Evolutionary conservation across 441 rosid species (phyloP), one percentile per base, ranked within the genome.

Genomic region (Bocquillonia castaneifolia): DNA sequence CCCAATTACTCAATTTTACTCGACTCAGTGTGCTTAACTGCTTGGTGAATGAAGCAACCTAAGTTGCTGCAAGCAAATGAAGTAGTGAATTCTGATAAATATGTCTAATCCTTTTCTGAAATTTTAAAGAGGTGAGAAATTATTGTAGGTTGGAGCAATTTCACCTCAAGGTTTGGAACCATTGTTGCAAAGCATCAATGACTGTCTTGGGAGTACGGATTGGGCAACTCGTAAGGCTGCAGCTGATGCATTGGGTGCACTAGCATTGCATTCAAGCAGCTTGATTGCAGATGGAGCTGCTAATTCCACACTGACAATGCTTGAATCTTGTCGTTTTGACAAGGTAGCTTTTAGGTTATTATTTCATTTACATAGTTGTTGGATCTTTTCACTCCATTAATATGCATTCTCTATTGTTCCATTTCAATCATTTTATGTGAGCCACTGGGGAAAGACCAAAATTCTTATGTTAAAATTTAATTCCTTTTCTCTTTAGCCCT

Each of bases 161-260:
- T 86, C 91, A 68, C 98, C 90, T 20, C 96, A 83, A 72, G 89
- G 90, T 75, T 74, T 92, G 74, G 96, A 88, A 25, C 72, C 87
- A 39, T 81, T 95, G 82, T 79, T 95, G 77, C 91, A 92, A 76
- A 83, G 82, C 70, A 88, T 92, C 65, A 93, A 86, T 72, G 97
- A 86, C 18, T 92, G 96, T 78, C 88, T 95, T 70, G 88, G 91
- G 54, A 95, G 92, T 81, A 74, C 96, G 67, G 99, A 95, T 82
- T 95, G 98, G 98, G 93, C 83, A 6, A 90, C 96, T 26, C 92
- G 98, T 29, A 95, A 95, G 77, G 97, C 99, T 72, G 96, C 98
- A 57, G 90, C 97, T 70, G 99, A 92, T 77, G 79, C 95, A 60
- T 78, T 95, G 75, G 81, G 53, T 80, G 78, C 93, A 69, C 61